Evolutionary conservation across 1,284 basidiomycete genomes (phyloP).

Genomic region (Heterobasidion annosum): DNA sequence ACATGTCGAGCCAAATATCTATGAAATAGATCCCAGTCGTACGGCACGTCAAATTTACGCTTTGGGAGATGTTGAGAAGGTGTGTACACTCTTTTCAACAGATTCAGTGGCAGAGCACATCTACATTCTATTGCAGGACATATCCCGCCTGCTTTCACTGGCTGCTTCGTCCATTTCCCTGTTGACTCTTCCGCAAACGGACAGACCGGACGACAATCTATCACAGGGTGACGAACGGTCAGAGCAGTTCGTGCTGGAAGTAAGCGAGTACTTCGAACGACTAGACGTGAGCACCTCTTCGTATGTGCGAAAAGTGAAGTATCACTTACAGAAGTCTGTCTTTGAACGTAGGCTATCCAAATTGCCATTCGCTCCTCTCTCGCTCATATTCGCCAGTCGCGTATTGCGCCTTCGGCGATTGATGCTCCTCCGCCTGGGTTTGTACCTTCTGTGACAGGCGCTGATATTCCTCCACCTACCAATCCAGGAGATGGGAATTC

Average conservation of each 20-base stretch:
- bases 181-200: slow-evolving; percentile 70
- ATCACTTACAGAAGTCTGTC: too few species aligned
- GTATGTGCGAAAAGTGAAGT: too few species aligned
- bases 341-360: slow-evolving; percentile 50
- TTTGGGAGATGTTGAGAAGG: slow-evolving; percentile 76
- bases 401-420: slow-evolving; percentile 75
- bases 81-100: slow-evolving; percentile 22
- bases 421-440: slow-evolving; percentile 65
- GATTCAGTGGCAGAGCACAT: slow-evolving; percentile 24
- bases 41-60: slow-evolving; percentile 76
- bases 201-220: slow-evolving; percentile 50
- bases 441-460: slow-evolving; percentile 66
- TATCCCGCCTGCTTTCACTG: slow-evolving; percentile 9
- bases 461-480: slow-evolving; percentile 46
- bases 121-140: slow-evolving; percentile 2
- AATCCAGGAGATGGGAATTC: background rate
- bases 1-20: background rate
- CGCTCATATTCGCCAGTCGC: slow-evolving; percentile 72
- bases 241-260: slow-evolving; percentile 75
- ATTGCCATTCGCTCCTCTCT: slow-evolving; percentile 65
- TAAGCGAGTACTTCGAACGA: slow-evolving; percentile 75
- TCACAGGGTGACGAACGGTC: slow-evolving; percentile 75
- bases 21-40: slow-evolving; percentile 47
- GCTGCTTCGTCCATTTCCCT: slow-evolving; percentile 40
- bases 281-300: slow-evolving; percentile 49